Percentiles rank a stretch among this genome's conserved stretches.
phyloP scores from a whole-genome alignment of 106 monocot genomes.

The Amphibolis antarctica region DNA sequence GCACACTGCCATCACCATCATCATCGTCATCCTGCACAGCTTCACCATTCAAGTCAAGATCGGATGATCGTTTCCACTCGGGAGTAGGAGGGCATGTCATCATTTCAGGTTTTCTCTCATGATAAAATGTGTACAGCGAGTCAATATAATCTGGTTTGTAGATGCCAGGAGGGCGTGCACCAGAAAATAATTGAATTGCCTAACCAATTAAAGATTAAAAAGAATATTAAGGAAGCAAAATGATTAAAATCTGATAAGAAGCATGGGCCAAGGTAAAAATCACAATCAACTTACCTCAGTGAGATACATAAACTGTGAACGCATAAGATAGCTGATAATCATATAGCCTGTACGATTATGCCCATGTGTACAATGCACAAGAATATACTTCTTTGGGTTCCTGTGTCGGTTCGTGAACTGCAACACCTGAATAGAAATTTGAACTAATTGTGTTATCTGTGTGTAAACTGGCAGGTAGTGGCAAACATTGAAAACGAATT shows the following conservation, averaged over 20 bases:
- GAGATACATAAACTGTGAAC: conserved; percentile 7
- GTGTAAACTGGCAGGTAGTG: neutral
- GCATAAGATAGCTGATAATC: conserved; percentile 21
- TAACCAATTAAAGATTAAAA: neutral
- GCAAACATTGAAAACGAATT: too few relatives aligned
- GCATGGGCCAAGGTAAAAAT: neutral
- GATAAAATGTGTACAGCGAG: conserved; percentile 18
- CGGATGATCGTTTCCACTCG: conserved; percentile 28
- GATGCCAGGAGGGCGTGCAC: conserved; percentile 24
- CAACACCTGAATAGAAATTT: conserved; percentile 14
- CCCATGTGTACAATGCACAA: conserved; percentile 31
- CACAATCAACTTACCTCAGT: conserved; percentile 15
- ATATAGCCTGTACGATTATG: conserved; percentile 30
- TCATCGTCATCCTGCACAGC: conserved; percentile 25
- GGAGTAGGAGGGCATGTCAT: conserved; percentile 20
- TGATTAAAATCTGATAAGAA: neutral
- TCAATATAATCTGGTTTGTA: conserved; percentile 30
- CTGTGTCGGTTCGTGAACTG: conserved; percentile 12
- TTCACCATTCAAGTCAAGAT: conserved; percentile 31
- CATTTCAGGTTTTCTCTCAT: conserved; percentile 24
- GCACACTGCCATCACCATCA: conserved; percentile 10
- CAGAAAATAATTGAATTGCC: conserved; percentile 19
- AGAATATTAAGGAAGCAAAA: neutral
- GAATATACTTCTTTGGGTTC: conserved; percentile 18
- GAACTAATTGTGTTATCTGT: neutral